Base-by-base conservation (phyloP, 1,139 yeast species). In the Saccharomyces pastorianus region DNA sequence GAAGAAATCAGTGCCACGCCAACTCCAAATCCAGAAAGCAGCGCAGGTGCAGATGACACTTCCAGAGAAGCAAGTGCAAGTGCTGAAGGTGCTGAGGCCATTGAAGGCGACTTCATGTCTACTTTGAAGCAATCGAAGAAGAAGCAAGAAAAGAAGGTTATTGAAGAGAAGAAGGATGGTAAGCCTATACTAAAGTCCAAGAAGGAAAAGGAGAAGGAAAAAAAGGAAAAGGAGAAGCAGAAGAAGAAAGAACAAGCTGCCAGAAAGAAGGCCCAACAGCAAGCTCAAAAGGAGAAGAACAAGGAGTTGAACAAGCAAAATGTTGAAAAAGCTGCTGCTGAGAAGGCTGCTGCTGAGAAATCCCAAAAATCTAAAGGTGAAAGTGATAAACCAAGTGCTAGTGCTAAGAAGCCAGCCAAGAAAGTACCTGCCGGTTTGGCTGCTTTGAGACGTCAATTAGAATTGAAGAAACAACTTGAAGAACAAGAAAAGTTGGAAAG, bases 161-260 rank as follows among this genome's bases (percentile, higher is more conserved):
- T 75, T 51, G 81, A 76, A 58, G 79, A 79, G 60, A 65, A 73
- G 58, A 60, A 58, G 28, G 60, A 57, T 47, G 80, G 77, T 51
- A 90, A 82, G 46, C 88, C 95, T 51, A 80, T 83, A 61, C 75
- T 91, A 65, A 88, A 93, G 73, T 83, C 95, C 56, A 95, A 93
- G 79, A 95, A 95, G 76, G 99, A 93, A 70, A 95, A 93, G 78
- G 99, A 93, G 74, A 87, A 83, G 73, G 95, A 93, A 71, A 93
- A 91, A 86, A 95, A 93, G 73, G 99, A 93, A 75, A 88, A 88
- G 61, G 99, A 93, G 72, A 95, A 93, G 78, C 89, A 86, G 65
- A 81, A 84, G 73, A 93, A 93, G 86, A 90, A 89, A 76, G 96
- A 89, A 64, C 82, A 83, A 60, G 96, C 96, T 44, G 87, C 85